These are phyloP conservation scores for Erodium chrysanthum DNA, from an alignment of 441 rosid genomes.

Conservation along the genomic window DNA sequence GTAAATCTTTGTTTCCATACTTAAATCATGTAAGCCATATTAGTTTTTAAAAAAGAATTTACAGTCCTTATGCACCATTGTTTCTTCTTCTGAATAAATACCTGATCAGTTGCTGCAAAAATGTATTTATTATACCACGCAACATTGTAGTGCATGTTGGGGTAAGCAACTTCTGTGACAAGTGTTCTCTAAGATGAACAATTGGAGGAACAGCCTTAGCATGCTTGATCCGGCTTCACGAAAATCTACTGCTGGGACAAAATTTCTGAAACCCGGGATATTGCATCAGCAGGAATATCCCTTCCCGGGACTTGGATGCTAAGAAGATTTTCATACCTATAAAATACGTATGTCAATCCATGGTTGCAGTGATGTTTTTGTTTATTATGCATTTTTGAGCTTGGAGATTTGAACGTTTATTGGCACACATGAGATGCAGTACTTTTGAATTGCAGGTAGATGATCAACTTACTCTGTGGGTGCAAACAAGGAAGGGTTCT, in stretches of 20 bases:
- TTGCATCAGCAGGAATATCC: conserved; percentile 67
- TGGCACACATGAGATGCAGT: too few relatives aligned
- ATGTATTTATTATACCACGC: conserved; percentile 12
- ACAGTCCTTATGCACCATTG: too few relatives aligned
- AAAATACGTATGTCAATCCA: background rate
- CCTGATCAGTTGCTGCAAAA: background rate
- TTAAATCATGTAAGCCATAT: too few relatives aligned
- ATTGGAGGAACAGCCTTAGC: background rate
- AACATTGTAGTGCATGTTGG: background rate
- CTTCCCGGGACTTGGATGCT: conserved; percentile 73
- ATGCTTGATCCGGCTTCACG: conserved; percentile 1
- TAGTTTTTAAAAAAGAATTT: too few relatives aligned
- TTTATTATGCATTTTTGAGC: background rate
- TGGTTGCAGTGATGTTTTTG: background rate
- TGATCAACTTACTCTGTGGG: conserved; percentile 54
- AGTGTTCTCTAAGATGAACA: background rate
- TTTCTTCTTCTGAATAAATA: too few relatives aligned
- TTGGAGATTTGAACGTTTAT: background rate
- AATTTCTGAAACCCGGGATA: conserved; percentile 44
- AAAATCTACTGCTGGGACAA: conserved; percentile 37
- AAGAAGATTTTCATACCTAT: conserved; percentile 55
- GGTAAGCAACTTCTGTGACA: too few relatives aligned
- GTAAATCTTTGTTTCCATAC: too few relatives aligned
- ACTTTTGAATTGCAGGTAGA: too few relatives aligned
- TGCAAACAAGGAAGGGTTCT: conserved; percentile 61